A percentile compares a stretch with the other conserved stretches of the same genome.
Evolutionary conservation across 108 stramenopile species (phyloP).

Genomic region (Cyclostephanos tholiformis): DNA sequence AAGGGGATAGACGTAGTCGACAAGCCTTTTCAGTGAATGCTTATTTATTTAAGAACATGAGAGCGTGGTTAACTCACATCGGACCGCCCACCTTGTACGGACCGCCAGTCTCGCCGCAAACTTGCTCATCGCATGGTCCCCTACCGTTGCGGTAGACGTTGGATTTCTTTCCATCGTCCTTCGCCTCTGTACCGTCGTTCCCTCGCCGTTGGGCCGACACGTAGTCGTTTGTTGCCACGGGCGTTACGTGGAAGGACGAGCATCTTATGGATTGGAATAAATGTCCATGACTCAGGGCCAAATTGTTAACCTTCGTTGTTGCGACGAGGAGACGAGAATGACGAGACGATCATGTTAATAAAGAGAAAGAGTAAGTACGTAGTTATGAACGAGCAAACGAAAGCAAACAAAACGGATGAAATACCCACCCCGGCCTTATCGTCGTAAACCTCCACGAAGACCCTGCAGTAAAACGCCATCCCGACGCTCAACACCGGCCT

Average conservation of each 20-base stretch:
- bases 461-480: slow-evolving; percentile 97
- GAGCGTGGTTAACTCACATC: no score
- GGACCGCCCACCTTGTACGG: slow-evolving; percentile 93
- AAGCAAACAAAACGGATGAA: slow-evolving; percentile 6
- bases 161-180: slow-evolving; percentile 65
- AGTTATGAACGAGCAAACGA: not conserved
- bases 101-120: slow-evolving; percentile 78
- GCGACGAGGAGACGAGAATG: not conserved
- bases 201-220: slow-evolving; percentile 26
- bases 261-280: slow-evolving; percentile 94
- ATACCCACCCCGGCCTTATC: slow-evolving; percentile 84
- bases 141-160: slow-evolving; percentile 55
- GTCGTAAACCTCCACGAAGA: slow-evolving; percentile 95
- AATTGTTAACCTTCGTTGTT: slow-evolving; percentile 52
- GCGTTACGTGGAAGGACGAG: slow-evolving; percentile 89
- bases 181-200: slow-evolving; percentile 52
- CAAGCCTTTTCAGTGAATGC: no score
- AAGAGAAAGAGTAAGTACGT: not conserved
- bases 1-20: no score
- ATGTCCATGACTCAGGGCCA: slow-evolving; percentile 82
- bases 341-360: not conserved
- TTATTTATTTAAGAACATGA: no score
- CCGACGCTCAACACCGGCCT: slow-evolving; percentile 92
- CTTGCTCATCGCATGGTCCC: slow-evolving; percentile 41
- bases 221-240: slow-evolving; percentile 51